phyloP scores from a whole-genome alignment of 306 rosid genomes.

The Macrotyloma uniflorum region DNA sequence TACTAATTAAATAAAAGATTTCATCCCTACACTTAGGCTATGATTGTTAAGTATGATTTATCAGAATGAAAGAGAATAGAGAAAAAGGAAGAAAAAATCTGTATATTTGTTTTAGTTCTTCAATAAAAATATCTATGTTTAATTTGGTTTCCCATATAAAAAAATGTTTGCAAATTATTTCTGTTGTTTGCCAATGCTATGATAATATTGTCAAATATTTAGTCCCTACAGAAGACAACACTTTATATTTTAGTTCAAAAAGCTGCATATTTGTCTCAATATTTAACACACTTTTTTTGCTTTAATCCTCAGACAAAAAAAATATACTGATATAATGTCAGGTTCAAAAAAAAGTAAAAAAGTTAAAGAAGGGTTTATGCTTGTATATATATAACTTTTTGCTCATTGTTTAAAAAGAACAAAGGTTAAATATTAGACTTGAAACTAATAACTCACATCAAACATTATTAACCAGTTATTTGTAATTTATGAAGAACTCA shows the following conservation, averaged over 20 bases:
- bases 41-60: too few species aligned
- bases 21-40: not conserved
- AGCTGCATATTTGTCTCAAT: not conserved
- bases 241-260: not conserved
- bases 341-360: too few species aligned
- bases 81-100: too few species aligned
- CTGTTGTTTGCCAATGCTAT: not conserved
- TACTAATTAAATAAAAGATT: not conserved
- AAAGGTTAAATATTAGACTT: not conserved
- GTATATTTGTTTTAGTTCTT: not conserved
- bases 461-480: not conserved
- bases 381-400: too few species aligned
- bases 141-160: not conserved
- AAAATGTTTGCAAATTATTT: not conserved
- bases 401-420: too few species aligned
- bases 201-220: not conserved
- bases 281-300: not conserved
- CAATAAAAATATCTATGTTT: not conserved
- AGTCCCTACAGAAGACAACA: not conserved
- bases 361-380: too few species aligned
- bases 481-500: not conserved
- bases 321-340: too few species aligned
- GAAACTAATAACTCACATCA: not conserved
- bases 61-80: too few species aligned
- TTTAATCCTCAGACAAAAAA: not conserved